Conservation (phyloP, 1,139 yeast species). For the Debaryomycetaceae sp. region DNA sequence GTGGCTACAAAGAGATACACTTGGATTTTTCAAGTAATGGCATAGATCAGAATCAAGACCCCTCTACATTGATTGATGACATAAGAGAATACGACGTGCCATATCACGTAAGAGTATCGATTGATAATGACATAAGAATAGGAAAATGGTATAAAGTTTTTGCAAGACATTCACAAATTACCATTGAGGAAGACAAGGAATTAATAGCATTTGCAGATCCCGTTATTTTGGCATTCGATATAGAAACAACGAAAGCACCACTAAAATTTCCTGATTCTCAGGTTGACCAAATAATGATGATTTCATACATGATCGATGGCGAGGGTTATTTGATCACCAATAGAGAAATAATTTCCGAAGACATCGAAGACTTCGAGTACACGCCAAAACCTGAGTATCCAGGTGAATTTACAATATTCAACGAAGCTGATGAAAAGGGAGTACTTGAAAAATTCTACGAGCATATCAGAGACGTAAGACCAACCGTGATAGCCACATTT, state of each 20-base stretch:
- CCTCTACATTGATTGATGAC: constrained; percentile 68
- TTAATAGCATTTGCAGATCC: constrained; percentile 96
- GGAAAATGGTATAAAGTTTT: constrained; percentile 95
- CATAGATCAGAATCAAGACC: constrained; percentile 32
- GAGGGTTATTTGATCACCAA: constrained; percentile 93
- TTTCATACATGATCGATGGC: constrained; percentile 98
- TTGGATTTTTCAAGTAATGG: constrained; percentile 9
- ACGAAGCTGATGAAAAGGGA: constrained; percentile 81
- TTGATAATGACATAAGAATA: constrained; percentile 79
- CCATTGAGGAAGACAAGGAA: constrained; percentile 61
- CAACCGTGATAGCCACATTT: constrained; percentile 94
- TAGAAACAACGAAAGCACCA: constrained; percentile 96
- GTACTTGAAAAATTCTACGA: constrained; percentile 77
- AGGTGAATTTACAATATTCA: constrained; percentile 85
- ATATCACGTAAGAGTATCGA: constrained; percentile 91
- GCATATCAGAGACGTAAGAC: constrained; percentile 81
- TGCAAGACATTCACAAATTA: constrained; percentile 54
- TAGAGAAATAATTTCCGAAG: constrained; percentile 89
- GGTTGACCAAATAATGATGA: constrained; percentile 97
- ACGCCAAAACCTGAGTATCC: constrained; percentile 97
- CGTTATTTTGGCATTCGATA: constrained; percentile 93
- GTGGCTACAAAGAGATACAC: constrained; percentile 13
- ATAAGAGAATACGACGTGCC: constrained; percentile 95
- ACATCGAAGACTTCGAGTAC: constrained; percentile 94
- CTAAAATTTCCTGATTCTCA: constrained; percentile 92